Percentiles rank a stretch among this genome's conserved stretches.
These are phyloP conservation scores for Kwoniella dendrophila DNA, from an alignment of 768 basidiomycete genomes.

Conservation along the genomic window DNA sequence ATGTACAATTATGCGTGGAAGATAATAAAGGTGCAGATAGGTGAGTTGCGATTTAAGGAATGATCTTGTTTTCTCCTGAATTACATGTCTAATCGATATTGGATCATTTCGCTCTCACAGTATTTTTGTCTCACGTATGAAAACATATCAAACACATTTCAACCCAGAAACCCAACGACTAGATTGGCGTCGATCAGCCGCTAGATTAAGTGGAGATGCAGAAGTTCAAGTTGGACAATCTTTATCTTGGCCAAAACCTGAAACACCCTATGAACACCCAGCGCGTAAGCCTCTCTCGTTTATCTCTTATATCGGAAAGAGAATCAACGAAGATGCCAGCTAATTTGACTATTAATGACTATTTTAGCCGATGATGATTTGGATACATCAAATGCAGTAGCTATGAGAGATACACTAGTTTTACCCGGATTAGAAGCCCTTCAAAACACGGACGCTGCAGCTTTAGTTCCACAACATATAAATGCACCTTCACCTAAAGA, in stretches of 20 bases:
- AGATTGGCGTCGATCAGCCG: constrained; percentile 44
- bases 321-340: background rate
- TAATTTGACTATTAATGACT: background rate
- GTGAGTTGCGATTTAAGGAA: constrained; percentile 3
- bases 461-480: constrained; percentile 20
- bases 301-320: background rate
- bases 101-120: constrained; percentile 12
- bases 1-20: constrained; percentile 52
- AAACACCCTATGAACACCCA: constrained; percentile 16
- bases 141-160: constrained; percentile 41
- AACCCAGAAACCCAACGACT: constrained; percentile 32
- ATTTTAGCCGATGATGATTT: constrained; percentile 20
- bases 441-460: constrained; percentile 16
- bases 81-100: background rate
- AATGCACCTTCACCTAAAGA: constrained; percentile 24
- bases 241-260: constrained; percentile 41
- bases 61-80: background rate
- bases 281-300: constrained; percentile 10
- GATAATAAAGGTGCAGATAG: constrained; percentile 28
- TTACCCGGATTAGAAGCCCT: constrained; percentile 10
- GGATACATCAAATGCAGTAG: constrained; percentile 19
- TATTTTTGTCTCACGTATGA: constrained; percentile 46
- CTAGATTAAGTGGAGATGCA: constrained; percentile 35
- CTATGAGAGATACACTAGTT: constrained; percentile 14
- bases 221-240: constrained; percentile 30